A percentile compares a stretch with the other conserved stretches of the same genome.
These are phyloP conservation scores for Anthoceros angustus DNA, from an alignment of 225 moss, liverwort and hornwort genomes.

Conservation along the genomic window DNA sequence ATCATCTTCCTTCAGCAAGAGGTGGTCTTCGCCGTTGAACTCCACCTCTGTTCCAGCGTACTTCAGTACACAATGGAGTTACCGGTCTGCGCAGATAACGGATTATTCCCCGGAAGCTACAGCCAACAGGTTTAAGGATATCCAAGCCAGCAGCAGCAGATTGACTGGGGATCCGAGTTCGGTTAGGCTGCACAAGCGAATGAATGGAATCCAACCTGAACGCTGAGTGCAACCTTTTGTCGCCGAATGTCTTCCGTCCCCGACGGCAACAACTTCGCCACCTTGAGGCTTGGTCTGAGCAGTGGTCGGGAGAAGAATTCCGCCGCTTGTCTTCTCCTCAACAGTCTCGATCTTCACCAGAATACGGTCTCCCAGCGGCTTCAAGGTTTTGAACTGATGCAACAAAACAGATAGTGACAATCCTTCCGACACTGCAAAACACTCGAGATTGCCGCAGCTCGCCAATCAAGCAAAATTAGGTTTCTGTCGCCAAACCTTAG, in stretches of 20 bases:
- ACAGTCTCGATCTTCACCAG: slow-evolving; percentile 59
- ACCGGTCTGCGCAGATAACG: slow-evolving; percentile 22
- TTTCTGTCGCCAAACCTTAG: slow-evolving; percentile 16
- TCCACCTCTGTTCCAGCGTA: slow-evolving; percentile 94
- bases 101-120: neutral
- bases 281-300: slow-evolving; percentile 90
- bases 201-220: slow-evolving; percentile 10
- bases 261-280: slow-evolving; percentile 84
- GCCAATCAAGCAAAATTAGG: neutral
- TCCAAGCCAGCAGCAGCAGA: neutral
- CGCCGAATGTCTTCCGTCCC: slow-evolving; percentile 58
- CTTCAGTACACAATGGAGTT: slow-evolving; percentile 73
- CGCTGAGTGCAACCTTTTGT: slow-evolving; percentile 46
- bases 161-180: neutral
- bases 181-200: neutral
- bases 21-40: slow-evolving; percentile 60
- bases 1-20: slow-evolving; percentile 83
- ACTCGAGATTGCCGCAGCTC: too few species aligned
- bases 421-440: too few species aligned
- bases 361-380: slow-evolving; percentile 75
- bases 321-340: slow-evolving; percentile 81
- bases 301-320: slow-evolving; percentile 61
- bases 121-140: neutral
- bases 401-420: neutral
- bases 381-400: slow-evolving; percentile 57